phyloP scores from a whole-genome alignment of 768 basidiomycete species.

The Russula olivacea region DNA sequence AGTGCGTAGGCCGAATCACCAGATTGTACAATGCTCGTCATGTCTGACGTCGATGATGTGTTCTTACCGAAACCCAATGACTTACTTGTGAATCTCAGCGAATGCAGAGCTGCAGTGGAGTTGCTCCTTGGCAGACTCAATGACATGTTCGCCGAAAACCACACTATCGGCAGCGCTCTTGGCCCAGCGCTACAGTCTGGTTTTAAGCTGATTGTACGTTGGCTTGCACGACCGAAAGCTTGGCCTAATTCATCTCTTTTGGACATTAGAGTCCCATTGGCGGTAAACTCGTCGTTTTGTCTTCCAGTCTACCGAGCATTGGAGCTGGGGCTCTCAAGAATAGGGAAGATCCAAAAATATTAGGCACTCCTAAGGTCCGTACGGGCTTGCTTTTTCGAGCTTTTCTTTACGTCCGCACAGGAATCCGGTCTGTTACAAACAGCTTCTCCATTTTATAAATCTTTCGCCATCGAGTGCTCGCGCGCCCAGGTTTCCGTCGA shows the following conservation, averaged over 20 bases:
- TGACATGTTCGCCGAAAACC: slow-evolving; percentile 98
- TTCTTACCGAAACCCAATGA: slow-evolving; percentile 97
- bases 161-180: slow-evolving; percentile 86
- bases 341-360: slow-evolving; percentile 91
- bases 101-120: slow-evolving; percentile 76
- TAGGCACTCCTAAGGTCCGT: slow-evolving; percentile 85
- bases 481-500: slow-evolving; percentile 95
- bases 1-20: slow-evolving; percentile 50
- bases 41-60: slow-evolving; percentile 94
- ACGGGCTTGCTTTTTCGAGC: not conserved
- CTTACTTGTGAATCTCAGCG: slow-evolving; percentile 89
- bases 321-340: slow-evolving; percentile 93
- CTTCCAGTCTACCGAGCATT: slow-evolving; percentile 78
- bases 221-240: not conserved
- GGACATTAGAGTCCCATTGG: slow-evolving; percentile 79
- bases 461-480: slow-evolving; percentile 97
- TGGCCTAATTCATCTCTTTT: not conserved
- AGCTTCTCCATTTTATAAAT: slow-evolving; percentile 96
- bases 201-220: slow-evolving; percentile 82
- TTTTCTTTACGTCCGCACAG: slow-evolving; percentile 33
- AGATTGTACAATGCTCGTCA: slow-evolving; percentile 93
- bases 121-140: slow-evolving; percentile 73
- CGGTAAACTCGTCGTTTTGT: slow-evolving; percentile 86
- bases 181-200: slow-evolving; percentile 94
- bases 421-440: slow-evolving; percentile 91